Base-by-base conservation (phyloP, 805 yeast genomes). In the Suhomyces pyralidae region DNA sequence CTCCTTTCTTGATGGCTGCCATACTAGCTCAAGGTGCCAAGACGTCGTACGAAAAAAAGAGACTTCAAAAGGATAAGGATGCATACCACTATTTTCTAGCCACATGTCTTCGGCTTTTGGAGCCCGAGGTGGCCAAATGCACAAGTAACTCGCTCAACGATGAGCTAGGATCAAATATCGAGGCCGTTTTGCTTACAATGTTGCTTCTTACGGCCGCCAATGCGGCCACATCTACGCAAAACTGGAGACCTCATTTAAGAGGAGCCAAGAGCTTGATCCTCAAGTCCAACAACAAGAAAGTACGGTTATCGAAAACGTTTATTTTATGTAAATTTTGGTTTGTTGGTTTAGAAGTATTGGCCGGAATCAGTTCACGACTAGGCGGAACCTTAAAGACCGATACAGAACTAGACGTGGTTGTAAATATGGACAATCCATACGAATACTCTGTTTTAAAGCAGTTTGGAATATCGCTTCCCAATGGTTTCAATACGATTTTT, bases 21-120 rank as follows among this genome's bases (percentile, higher is more conserved):
- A 76, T 85, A 3, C 63, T 86, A 46, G 87, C 92, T 0, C 85
- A 84, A 54, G 92, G 91, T 22, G 90, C 91, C 0, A 71, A 82
- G 42, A 74, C 79, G 5, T 68, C 79, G 2, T 78, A 76, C 54
- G 69, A 80, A 49, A 71, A 71, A 42, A 70, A 76, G 2, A 58
- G 66, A 14, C 61, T 69, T 14, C 69, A 74, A 0, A 78, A 80
- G 45, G 88, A 85, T 61, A 89, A 85, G 61, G 80, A 76, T 49
- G 83, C 82, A 8, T 84, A 84, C 60, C 82, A 84, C 59, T 73
- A 79, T n/a, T 86, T 86, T 61, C 65, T 86, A 40, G 80, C 87
- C 3, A 78, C 78, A 45, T 85, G 90, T 60, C 67, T 86, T 51
- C 78, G 78, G 51, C 70, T 83, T 7, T 65, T 86, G 15, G 82